Evolutionary conservation across 2,329 filamentous ascomycete genomes (phyloP).

Genomic region (Colletotrichum sp.): DNA sequence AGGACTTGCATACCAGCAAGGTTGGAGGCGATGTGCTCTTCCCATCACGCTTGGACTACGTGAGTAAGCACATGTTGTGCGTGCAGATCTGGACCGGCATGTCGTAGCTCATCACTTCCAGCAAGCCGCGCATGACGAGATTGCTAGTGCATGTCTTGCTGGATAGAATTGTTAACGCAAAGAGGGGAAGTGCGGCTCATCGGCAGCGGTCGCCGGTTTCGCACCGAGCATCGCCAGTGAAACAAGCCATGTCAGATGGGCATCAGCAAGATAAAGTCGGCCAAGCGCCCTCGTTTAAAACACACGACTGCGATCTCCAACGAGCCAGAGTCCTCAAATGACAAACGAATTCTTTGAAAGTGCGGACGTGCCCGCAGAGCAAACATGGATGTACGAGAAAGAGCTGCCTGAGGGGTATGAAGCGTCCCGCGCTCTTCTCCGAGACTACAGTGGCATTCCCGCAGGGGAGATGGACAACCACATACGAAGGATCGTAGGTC

Average conservation of each 20-base stretch:
- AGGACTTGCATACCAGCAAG: not conserved
- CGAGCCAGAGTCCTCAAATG: not conserved
- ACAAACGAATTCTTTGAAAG: not conserved
- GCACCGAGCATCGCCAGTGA: not conserved
- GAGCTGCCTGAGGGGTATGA: constrained; percentile 41
- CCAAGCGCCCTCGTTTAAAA: not conserved
- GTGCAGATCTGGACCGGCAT: not conserved
- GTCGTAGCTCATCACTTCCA: not conserved
- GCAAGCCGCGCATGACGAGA: not conserved
- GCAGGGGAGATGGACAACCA: constrained; percentile 38
- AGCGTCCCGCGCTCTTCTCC: constrained; percentile 39
- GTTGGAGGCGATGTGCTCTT: not conserved
- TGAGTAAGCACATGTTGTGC: not conserved
- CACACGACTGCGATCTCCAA: not conserved
- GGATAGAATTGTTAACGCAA: not conserved
- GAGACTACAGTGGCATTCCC: constrained; percentile 43
- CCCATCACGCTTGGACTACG: not conserved
- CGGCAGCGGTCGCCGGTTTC: not conserved
- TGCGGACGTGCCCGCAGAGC: not conserved
- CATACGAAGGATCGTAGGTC: constrained; percentile 39
- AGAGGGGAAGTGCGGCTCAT: not conserved
- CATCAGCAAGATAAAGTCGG: not conserved
- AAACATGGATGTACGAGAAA: constrained; percentile 1
- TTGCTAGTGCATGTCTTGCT: not conserved
- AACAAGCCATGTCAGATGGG: not conserved